Evolutionary conservation across 1,284 basidiomycete genomes (phyloP).

Genomic region (Malassezia arunalokei): DNA sequence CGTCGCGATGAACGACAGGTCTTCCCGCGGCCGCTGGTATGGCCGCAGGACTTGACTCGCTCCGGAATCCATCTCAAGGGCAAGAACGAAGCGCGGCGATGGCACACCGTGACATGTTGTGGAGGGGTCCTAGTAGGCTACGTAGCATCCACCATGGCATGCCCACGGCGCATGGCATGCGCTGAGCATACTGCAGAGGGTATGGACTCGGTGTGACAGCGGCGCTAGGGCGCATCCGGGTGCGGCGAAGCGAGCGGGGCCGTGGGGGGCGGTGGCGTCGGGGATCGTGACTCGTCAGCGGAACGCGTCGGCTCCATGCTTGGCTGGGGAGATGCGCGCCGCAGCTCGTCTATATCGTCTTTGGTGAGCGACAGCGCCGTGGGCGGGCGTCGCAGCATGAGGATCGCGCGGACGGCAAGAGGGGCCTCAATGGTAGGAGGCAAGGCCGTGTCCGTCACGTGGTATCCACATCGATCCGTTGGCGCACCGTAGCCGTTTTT

Average conservation of each 20-base stretch:
- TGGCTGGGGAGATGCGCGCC: not conserved
- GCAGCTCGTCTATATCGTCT: conserved; percentile 15
- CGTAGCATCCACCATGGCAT: too few species aligned
- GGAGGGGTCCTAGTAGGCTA: not conserved
- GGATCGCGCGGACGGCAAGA: not conserved
- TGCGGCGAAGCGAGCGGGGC: too few species aligned
- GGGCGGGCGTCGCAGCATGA: conserved; percentile 16
- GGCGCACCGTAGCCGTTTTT: not conserved
- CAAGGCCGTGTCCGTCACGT: not conserved
- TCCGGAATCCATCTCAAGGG: conserved; percentile 1
- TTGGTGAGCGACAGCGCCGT: conserved; percentile 13
- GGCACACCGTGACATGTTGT: not conserved
- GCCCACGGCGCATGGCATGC: too few species aligned
- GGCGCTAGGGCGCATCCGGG: too few species aligned
- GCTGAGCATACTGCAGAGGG: too few species aligned
- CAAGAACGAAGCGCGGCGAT: not conserved
- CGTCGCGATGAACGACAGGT: conserved; percentile 30
- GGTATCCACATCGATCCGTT: not conserved
- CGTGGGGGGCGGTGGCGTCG: too few species aligned
- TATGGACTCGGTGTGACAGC: too few species aligned
- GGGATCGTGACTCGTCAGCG: too few species aligned
- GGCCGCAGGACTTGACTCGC: conserved; percentile 30
- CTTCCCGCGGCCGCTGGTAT: conserved; percentile 33
- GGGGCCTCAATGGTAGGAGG: not conserved
- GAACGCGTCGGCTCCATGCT: too few species aligned